Percentiles rank a stretch among this genome's conserved stretches.
These are phyloP conservation scores for Globisporangium parvum DNA, from an alignment of 352 stramenopile genomes.

Conservation along the genomic window DNA sequence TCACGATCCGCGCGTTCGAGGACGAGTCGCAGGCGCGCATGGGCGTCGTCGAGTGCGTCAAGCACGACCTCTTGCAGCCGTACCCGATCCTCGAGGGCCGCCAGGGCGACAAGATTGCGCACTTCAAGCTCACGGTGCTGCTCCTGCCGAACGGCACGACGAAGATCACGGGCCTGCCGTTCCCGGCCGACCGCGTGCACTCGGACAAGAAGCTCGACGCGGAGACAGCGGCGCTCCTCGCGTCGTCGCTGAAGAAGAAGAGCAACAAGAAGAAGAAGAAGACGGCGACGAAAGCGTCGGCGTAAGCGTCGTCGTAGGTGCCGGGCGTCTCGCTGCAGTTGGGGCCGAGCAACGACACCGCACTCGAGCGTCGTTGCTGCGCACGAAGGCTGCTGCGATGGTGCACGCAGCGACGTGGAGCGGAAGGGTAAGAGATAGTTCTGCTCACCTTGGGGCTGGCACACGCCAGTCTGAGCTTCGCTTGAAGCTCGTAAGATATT, in stretches of 20 bases:
- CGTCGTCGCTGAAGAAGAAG: constrained; percentile 93
- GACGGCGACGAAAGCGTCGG: constrained; percentile 22
- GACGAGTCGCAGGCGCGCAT: constrained; percentile 96
- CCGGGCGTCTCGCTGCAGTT: neutral
- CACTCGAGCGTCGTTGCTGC: neutral
- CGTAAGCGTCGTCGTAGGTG: constrained; percentile 17
- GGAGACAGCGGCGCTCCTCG: constrained; percentile 87
- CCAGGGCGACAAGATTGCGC: constrained; percentile 93
- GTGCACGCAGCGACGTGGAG: neutral
- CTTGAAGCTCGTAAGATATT: constrained; percentile 39
- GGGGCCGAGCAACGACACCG: no score
- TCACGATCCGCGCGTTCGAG: constrained; percentile 95
- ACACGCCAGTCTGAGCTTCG: constrained; percentile 13
- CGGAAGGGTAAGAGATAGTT: neutral
- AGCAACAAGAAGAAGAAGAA: constrained; percentile 95
- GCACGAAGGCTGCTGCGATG: neutral
- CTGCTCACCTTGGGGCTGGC: neutral
- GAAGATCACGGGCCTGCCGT: constrained; percentile 93
- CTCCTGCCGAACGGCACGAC: constrained; percentile 94
- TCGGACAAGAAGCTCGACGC: constrained; percentile 92
- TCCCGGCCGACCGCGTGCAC: constrained; percentile 87
- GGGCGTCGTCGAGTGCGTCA: constrained; percentile 97
- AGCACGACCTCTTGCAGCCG: constrained; percentile 95
- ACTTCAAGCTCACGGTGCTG: constrained; percentile 99
- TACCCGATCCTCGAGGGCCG: constrained; percentile 97